Conservation (phyloP, 768 basidiomycete species). For the Mrakia blollopis region DNA sequence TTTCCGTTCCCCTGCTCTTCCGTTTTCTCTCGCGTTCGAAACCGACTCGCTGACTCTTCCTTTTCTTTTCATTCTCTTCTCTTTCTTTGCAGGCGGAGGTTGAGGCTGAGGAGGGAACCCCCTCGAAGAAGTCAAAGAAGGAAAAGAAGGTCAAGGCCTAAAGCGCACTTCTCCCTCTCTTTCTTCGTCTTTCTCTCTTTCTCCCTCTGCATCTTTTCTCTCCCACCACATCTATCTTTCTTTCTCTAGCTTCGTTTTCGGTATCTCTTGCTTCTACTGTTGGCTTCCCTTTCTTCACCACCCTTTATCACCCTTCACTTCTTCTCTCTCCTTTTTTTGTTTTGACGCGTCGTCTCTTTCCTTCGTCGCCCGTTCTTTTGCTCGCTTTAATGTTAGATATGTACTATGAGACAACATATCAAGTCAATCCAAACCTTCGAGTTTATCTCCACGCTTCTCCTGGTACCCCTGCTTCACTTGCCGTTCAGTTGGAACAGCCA, state of each 20-base stretch:
- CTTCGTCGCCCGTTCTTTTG: neutral
- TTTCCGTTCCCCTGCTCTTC: neutral
- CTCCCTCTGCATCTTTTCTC: conserved; percentile 11
- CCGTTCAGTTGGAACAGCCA: too few species aligned
- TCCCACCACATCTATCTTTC: neutral
- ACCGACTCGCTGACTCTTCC: neutral
- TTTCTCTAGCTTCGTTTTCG: conserved; percentile 16
- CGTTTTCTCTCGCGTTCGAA: too few species aligned
- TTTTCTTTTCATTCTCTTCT: neutral
- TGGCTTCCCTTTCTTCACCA: too few species aligned
- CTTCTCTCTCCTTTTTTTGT: neutral
- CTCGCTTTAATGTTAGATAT: neutral
- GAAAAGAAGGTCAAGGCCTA: conserved; percentile 41
- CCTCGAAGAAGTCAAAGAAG: conserved; percentile 37
- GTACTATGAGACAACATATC: conserved; percentile 9
- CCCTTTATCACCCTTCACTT: neutral
- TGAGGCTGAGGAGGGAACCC: conserved; percentile 39
- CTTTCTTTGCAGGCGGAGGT: conserved; percentile 34
- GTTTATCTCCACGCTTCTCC: too few species aligned
- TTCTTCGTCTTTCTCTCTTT: neutral
- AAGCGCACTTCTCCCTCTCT: neutral
- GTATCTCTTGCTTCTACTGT: neutral
- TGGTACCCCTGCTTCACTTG: too few species aligned
- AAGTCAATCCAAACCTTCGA: neutral
- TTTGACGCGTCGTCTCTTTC: too few species aligned